Conservation (phyloP, 768 basidiomycete species). For the Tremella fuciformis region DNA sequence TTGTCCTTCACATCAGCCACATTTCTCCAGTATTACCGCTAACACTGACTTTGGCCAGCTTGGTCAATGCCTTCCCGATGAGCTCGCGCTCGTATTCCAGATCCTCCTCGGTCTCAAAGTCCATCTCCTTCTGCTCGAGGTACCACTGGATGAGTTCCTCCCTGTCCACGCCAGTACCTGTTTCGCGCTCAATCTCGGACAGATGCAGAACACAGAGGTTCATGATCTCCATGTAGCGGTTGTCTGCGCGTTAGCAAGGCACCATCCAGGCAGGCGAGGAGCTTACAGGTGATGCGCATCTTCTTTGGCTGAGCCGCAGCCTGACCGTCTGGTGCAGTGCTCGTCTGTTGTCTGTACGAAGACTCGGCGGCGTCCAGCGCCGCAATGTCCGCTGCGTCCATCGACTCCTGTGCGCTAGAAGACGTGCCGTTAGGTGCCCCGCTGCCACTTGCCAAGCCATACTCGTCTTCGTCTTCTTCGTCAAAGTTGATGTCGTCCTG, state of each 20-base stretch:
- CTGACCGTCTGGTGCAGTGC: constrained; percentile 4
- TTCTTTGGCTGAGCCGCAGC: constrained; percentile 56
- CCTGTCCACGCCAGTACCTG: constrained; percentile 72
- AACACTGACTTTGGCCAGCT: constrained; percentile 76
- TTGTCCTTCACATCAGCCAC: constrained; percentile 53
- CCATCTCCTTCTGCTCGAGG: constrained; percentile 79
- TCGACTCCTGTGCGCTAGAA: constrained; percentile 62
- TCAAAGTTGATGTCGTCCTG: constrained; percentile 97
- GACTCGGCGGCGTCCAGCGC: constrained; percentile 53
- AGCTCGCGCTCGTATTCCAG: constrained; percentile 87
- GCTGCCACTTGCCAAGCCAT: constrained; percentile 51
- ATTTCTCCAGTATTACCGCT: neutral
- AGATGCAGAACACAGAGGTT: constrained; percentile 76
- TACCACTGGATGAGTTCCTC: constrained; percentile 98
- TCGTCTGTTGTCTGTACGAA: constrained; percentile 45
- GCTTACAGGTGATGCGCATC: constrained; percentile 76
- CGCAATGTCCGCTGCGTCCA: constrained; percentile 63
- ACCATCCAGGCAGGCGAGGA: neutral
- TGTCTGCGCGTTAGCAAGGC: constrained; percentile 55
- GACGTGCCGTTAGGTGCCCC: constrained; percentile 55
- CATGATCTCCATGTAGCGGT: constrained; percentile 87
- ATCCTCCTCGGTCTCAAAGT: constrained; percentile 78
- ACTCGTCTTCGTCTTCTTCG: constrained; percentile 64
- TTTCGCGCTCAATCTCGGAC: constrained; percentile 69
- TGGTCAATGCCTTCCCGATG: constrained; percentile 80